Base-by-base conservation (phyloP, 2,329 filamentous ascomycete species). In the Fusarium sp. region DNA sequence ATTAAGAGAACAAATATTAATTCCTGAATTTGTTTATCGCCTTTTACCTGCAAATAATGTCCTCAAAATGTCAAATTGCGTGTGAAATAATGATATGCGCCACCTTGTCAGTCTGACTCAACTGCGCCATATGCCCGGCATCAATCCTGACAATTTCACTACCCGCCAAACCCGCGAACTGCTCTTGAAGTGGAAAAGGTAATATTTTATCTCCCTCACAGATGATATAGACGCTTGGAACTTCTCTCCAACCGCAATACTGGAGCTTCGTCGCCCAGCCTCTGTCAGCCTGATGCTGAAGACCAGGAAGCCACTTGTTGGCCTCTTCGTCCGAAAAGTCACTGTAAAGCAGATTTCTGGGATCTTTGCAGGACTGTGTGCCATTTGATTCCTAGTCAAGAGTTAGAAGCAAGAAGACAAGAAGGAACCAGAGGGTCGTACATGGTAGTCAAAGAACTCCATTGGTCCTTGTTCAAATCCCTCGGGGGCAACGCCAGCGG, bases 1-100 rank as follows among this genome's bases (percentile, higher is more conserved):
- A 6, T 10, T 0, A 9, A 17, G 5, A 9, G 17, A 7, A 15
- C 1, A 0, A 33, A 4, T 35, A 2, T 11, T 30, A 30, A 30
- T 9, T 1, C 17, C 23, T 23, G 3, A 7, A 5, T 2, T 12
- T 33, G 2, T 9, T 6, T 18, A 4, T 20, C n/a, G 5, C 7
- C 27, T 23, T 0, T 2, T 17, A 1, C 7, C 11, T 32, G 5
- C n/a, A 3, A 32, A 6, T 0, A 2, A 32, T 32, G 1, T 11
- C 0, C 6, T 18, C 37, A 23, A 4, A 23, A 6, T 5, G 2
- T 38, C 14, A 35, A 7, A 2, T 4, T 15, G 17, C 10, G 1
- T 59, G 46, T 11, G 18, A 60, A 55, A 12, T 10, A 10, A 55
- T 30, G 2, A 55, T 42, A 11, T 42, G 37, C 0, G 37, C 37